Evolutionary conservation across 2,329 filamentous ascomycete species (phyloP).

Genomic region (Acrodontium crateriforme): DNA sequence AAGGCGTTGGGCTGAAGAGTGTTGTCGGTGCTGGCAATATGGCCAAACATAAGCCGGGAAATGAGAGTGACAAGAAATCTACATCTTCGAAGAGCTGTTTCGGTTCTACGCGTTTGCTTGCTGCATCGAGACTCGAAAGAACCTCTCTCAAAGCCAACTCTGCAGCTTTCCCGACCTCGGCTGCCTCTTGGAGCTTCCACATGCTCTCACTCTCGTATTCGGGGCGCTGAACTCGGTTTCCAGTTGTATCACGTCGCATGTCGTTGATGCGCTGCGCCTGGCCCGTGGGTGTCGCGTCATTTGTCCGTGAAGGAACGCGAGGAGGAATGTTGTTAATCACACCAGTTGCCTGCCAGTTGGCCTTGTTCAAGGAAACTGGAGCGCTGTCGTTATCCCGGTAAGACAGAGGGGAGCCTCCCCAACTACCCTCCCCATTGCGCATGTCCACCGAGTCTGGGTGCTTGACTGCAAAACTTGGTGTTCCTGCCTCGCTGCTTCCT

Average conservation of each 20-base stretch:
- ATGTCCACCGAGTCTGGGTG: too few relatives aligned
- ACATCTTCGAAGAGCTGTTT: conserved; percentile 51
- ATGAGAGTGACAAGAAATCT: conserved; percentile 72
- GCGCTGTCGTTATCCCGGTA: conserved; percentile 20
- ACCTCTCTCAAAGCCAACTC: conserved; percentile 77
- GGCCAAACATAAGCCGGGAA: conserved; percentile 70
- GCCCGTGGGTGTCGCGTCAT: conserved; percentile 17
- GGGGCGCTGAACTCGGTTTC: conserved; percentile 13
- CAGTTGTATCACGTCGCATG: conserved; percentile 16
- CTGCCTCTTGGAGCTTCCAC: conserved; percentile 40
- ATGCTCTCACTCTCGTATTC: conserved; percentile 50
- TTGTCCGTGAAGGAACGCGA: conserved; percentile 12
- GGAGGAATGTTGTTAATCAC: conserved; percentile 60
- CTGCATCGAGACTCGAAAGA: conserved; percentile 65
- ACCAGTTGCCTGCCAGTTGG: conserved; percentile 63
- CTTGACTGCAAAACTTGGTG: conserved; percentile 1
- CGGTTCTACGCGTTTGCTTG: conserved; percentile 45
- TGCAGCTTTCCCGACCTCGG: conserved; percentile 68
- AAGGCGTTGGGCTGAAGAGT: conserved; percentile 66
- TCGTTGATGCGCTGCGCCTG: conserved; percentile 16
- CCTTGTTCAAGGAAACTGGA: conserved; percentile 42
- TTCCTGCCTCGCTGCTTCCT: conserved; percentile 4
- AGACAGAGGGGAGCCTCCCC: conserved; percentile 2
- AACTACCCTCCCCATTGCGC: too few relatives aligned
- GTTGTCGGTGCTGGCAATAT: conserved; percentile 70